Base-by-base conservation (phyloP, 139 green algal genomes). In the Haematococcus lacustris region DNA sequence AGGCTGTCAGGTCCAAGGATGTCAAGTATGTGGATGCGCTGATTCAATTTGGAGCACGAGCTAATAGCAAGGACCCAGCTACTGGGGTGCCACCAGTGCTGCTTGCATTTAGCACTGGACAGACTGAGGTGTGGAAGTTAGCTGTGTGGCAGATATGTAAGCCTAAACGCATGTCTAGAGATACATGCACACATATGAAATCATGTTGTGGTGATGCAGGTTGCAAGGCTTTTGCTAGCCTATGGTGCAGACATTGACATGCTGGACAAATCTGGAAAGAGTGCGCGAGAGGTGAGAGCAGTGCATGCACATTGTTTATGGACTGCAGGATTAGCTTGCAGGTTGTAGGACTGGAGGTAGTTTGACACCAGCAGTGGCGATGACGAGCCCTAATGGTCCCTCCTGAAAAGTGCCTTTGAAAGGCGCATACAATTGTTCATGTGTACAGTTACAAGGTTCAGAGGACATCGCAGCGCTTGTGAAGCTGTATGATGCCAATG, bases 211-310 rank as follows among this genome's bases (percentile, higher is more conserved):
- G 37, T 21, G 23, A 23, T 66, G 37, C 79, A 85, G 79, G 78
- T 85, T 38, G 72, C 72, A 23, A 53, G 39, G 25, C 35, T 80
- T 33, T 69, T 85, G 71, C 69, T 85, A 21, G 62, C 71, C 7
- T 85, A 80, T 63, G 79, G 79, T 3, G 79, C 79, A 28, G 79
- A 85, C 43, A 32, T 70, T 13, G 78, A 82, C 38, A 74, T 39
- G 2, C 34, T 66, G 7, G 73, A 77, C 75, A 85, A 85, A 47
- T 47, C 43, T 35, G 74, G 74, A 43, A 68, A 75, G 57, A 79
- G 71, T 47, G 34, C 68, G 17, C n/a, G 51, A 25, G 74, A 75
- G 9, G 74, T 79, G 28, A 73, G 73, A 51, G 21, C 23, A 30
- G 53, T 39, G 57, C 26, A 7, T 7, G 13, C 21, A 13, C 47